Base-by-base conservation (phyloP, 441 rosid genomes). In the Pelargonium citronellum region DNA sequence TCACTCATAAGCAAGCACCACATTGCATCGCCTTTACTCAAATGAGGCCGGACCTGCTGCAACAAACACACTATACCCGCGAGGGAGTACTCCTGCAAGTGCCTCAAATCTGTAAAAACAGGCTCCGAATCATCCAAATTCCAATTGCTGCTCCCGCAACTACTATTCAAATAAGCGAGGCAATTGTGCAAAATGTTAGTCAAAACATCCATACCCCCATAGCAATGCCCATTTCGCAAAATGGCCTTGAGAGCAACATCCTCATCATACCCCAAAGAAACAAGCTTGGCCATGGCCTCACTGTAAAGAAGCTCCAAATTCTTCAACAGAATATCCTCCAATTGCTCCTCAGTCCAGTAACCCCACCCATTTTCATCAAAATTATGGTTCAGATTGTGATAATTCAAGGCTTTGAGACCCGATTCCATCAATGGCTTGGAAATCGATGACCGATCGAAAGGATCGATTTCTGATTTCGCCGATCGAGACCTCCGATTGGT, bases 1-100 rank as follows among this genome's bases (percentile, higher is more conserved):
- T 94, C 95, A 81, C 90, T 85, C 90, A 87, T 86, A 34, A 94
- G 81, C 82, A 91, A 89, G 81, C 96, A 94, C 98, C 95, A 90
- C 97, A 89, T 85, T 5, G 95, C 98, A 84, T 91, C 96, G 61
- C 96, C 96, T 86, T 82, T 89, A 72, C 87, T 91, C 84, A 94
- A 73, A 75, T 83, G 82, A 9, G 99, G 95, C 71, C 86, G 84
- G 69, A 86, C 87, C 77, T 94, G 87, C 71, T 87, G 93, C 87
- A 94, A 71, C 90, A 91, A 79, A 82, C 89, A 90, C 69, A 94
- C 82, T 96, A 90, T 84, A 63, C 87, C 91, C 1, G 91, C 87
- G 47, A 94, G 90, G 0, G 94, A 90, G 73, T 85, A 85, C 83
- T 90, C 95, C 68, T 83, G 87, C 74, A 94, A 74, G 39, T 94